These are phyloP conservation scores for Verticillium tricorpus DNA, from an alignment of 2,329 filamentous ascomycete genomes.

Conservation along the genomic window DNA sequence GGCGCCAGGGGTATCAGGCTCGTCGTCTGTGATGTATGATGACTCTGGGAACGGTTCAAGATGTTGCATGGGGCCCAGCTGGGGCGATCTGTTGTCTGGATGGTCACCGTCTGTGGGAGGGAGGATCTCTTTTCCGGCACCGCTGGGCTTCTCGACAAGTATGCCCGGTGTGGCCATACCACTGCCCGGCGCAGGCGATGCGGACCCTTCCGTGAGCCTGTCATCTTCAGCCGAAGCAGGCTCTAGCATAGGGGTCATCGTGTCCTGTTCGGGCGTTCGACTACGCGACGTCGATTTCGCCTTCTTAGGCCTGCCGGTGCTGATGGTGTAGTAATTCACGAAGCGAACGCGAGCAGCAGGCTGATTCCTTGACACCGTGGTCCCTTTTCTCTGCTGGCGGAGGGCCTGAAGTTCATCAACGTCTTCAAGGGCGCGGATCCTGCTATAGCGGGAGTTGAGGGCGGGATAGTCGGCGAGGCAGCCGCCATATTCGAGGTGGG, in stretches of 20 bases:
- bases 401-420: constrained; percentile 47
- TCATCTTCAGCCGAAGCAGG: neutral
- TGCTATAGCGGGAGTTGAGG: constrained; percentile 65
- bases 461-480: constrained; percentile 72
- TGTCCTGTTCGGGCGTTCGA: neutral
- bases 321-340: constrained; percentile 87
- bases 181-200: neutral
- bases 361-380: constrained; percentile 9
- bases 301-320: constrained; percentile 64
- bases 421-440: constrained; percentile 67
- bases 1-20: neutral
- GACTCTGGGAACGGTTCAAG: neutral
- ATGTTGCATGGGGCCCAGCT: neutral
- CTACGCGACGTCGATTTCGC: constrained; percentile 22
- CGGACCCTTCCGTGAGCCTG: neutral
- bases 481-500: constrained; percentile 78
- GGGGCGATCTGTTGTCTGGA: neutral
- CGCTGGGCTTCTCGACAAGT: neutral
- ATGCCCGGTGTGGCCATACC: neutral
- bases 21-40: neutral
- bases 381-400: constrained; percentile 7
- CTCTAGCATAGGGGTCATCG: neutral
- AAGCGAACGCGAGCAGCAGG: constrained; percentile 60
- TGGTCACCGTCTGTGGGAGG: neutral
- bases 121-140: neutral